Percentiles rank a stretch among this genome's conserved stretches.
phyloP scores from a whole-genome alignment of 1,284 basidiomycete genomes.

The Malassezia equina region DNA sequence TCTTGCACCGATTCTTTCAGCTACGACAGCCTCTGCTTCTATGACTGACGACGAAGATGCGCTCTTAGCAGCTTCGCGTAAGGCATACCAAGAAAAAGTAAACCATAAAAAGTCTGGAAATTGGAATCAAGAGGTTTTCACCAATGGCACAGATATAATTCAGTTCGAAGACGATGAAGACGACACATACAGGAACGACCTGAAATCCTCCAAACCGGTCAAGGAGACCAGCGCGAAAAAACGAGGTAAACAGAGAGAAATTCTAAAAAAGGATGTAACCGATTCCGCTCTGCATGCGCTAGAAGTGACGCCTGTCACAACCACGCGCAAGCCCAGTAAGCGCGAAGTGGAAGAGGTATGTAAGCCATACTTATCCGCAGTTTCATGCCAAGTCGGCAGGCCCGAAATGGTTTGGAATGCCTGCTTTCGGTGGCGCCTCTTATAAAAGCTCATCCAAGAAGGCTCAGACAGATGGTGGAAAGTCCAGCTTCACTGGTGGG shows the following conservation, averaged over 20 bases:
- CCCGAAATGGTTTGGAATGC: conserved; percentile 79
- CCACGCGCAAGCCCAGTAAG: conserved; percentile 5
- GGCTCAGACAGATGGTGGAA: conserved; percentile 21
- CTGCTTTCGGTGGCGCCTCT: conserved; percentile 55
- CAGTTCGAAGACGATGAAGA: conserved; percentile 5
- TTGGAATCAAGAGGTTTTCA: neutral
- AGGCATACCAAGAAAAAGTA: conserved; percentile 1
- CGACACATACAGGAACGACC: neutral
- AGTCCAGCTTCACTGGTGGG: conserved; percentile 24
- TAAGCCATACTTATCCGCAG: neutral
- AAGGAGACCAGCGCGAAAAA: neutral
- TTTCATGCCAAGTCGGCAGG: conserved; percentile 54
- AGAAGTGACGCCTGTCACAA: neutral
- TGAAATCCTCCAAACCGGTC: neutral
- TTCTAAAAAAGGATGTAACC: neutral
- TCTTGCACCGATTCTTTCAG: neutral
- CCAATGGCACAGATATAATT: conserved; percentile 12
- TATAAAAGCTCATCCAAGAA: conserved; percentile 14
- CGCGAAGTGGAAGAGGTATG: conserved; percentile 13
- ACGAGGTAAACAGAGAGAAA: neutral
- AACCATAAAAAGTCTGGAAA: neutral
- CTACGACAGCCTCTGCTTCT: neutral
- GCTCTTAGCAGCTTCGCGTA: conserved; percentile 11
- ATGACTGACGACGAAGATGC: conserved; percentile 9
- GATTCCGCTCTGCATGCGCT: neutral